phyloP scores from a whole-genome alignment of 2,329 filamentous ascomycete genomes.

The Huntiella abstrusa region DNA sequence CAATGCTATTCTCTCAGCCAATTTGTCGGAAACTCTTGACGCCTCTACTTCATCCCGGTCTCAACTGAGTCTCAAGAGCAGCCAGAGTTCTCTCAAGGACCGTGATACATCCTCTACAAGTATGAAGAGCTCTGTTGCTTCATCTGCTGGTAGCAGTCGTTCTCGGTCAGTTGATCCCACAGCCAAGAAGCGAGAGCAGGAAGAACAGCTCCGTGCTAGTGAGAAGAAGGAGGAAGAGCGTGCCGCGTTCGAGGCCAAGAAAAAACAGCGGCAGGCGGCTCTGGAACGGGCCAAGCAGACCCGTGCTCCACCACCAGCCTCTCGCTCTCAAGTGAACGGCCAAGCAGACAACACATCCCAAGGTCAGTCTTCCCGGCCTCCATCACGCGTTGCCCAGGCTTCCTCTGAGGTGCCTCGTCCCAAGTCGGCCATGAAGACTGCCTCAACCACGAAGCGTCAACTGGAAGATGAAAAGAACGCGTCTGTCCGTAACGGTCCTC shows the following conservation, averaged over 20 bases:
- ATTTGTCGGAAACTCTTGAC: conserved; percentile 35
- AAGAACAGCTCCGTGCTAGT: conserved; percentile 67
- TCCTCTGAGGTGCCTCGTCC: conserved; percentile 20
- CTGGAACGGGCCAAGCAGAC: conserved; percentile 49
- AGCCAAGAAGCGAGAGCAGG: conserved; percentile 67
- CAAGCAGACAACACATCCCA: conserved; percentile 26
- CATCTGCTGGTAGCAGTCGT: conserved; percentile 36
- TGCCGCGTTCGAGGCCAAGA: conserved; percentile 44
- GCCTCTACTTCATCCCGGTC: conserved; percentile 18
- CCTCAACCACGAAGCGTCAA: conserved; percentile 58
- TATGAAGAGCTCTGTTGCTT: conserved; percentile 39
- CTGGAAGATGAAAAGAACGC: conserved; percentile 48
- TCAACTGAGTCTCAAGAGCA: conserved; percentile 43
- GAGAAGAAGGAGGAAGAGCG: conserved; percentile 52
- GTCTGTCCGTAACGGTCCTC: conserved; percentile 32
- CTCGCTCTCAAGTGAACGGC: conserved; percentile 33
- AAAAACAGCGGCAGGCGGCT: conserved; percentile 41
- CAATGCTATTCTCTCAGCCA: conserved; percentile 37
- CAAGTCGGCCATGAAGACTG: conserved; percentile 22
- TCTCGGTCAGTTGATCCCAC: conserved; percentile 57
- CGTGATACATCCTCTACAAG: conserved; percentile 33
- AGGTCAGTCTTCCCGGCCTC: conserved; percentile 23
- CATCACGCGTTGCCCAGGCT: conserved; percentile 40
- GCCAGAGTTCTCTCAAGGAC: conserved; percentile 43
- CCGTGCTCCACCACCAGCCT: conserved; percentile 40